Base-by-base conservation (phyloP, 495 filamentous ascomycete species). In the Aspergillus egyptiacus region DNA sequence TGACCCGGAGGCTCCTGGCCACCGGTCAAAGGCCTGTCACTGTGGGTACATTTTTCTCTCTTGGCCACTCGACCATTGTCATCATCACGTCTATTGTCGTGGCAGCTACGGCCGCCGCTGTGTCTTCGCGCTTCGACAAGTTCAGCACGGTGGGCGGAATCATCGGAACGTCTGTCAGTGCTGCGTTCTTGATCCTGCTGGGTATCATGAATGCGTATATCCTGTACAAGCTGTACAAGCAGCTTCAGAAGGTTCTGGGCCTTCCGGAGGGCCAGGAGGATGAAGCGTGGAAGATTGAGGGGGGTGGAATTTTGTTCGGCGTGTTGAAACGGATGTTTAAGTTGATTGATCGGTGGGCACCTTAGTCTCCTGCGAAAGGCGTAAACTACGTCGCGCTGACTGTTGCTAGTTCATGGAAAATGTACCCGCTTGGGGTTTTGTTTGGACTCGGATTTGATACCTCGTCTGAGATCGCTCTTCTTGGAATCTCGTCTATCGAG, bases 381-480 rank as follows among this genome's bases (percentile, higher is more conserved):
- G 2, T 37, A 18, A 13, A 5, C 2, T 28, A 17, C 7, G 2
- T 13, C 5, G 18, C 17, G 20, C 31, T 46, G 22, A 36, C 34
- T 35, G 54, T 30, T 57, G 18, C 5, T 23, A 79, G 76, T 5
- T 88, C 90, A 1, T 98, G 93, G 93, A 98, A 98, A 66, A 98
- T 96, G 91, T 75, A 95, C 62, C 89, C 89, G 5, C 69, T 97
- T 3, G 91, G 91, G 4, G 72, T 95, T 3, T 62, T 96, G 17
- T 98, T 98, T 65, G 93, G 93, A 13, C 73, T 96, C 8, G 93
- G 93, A 1, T 98, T 98, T 63, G 93, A 98, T 65, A 96, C 93
- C 0, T 94, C 87, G 27, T 91, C 86, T 14, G 93, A 98, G 65
- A 86, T 98, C 59, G 93, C 93, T 0, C 71, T 98, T 2, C 67